Conservation (phyloP, 371 early-diverging fungal species). For the Mortierella sp. region DNA sequence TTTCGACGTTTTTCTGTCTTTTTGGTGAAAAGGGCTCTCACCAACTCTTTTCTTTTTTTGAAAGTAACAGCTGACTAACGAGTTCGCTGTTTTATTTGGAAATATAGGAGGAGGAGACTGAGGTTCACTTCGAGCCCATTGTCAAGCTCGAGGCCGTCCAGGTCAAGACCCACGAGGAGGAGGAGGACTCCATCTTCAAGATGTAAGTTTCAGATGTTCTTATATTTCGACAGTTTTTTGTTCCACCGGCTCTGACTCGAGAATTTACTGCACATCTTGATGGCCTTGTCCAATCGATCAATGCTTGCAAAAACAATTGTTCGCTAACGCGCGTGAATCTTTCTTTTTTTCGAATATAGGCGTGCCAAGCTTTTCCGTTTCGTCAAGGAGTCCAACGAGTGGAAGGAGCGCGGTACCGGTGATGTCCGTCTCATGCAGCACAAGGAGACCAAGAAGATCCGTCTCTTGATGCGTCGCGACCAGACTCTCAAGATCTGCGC, state of each 20-base stretch:
- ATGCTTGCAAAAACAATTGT: no score
- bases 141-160: constrained; percentile 93
- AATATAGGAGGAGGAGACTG: constrained; percentile 78
- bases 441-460: constrained; percentile 88
- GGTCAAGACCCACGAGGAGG: constrained; percentile 96
- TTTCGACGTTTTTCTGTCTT: background rate
- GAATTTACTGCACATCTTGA: no score
- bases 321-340: background rate
- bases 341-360: constrained; percentile 65
- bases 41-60: background rate
- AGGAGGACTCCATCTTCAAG: constrained; percentile 93
- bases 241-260: no score
- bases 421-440: constrained; percentile 95
- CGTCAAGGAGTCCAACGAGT: constrained; percentile 88
- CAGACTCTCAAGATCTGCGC: constrained; percentile 98
- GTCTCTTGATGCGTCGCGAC: constrained; percentile 97
- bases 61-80: constrained; percentile 7
- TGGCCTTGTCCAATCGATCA: no score
- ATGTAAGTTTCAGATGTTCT: constrained; percentile 76
- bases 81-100: background rate
- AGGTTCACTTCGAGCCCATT: constrained; percentile 97
- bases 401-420: constrained; percentile 99
- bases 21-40: constrained; percentile 3
- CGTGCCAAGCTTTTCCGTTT: constrained; percentile 98
- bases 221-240: no score